Evolutionary conservation across 495 filamentous ascomycete genomes (phyloP).

Genomic region (Gamarada debralockiae): DNA sequence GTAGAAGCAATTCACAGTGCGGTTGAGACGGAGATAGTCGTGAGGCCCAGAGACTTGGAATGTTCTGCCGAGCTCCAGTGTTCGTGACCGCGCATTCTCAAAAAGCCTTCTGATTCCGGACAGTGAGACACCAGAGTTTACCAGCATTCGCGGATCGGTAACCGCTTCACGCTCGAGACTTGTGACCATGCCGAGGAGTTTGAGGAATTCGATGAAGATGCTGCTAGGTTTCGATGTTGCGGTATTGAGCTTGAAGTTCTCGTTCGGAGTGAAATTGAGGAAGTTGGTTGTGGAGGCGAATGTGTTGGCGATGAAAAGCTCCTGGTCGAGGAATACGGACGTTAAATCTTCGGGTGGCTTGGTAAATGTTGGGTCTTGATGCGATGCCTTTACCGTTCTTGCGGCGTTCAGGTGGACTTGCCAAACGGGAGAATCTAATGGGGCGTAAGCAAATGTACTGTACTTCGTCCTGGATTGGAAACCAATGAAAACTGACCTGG

Average conservation of each 20-base stretch:
- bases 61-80: too few relatives aligned
- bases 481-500: too few relatives aligned
- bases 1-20: too few relatives aligned
- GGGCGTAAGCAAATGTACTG: too few relatives aligned
- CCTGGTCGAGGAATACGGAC: background rate
- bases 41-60: too few relatives aligned
- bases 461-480: too few relatives aligned
- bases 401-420: background rate
- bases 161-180: background rate
- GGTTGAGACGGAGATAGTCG: too few relatives aligned
- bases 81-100: too few relatives aligned
- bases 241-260: background rate
- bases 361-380: background rate
- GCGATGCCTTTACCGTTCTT: background rate
- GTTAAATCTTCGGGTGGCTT: background rate
- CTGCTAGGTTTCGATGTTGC: background rate
- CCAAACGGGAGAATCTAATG: too few relatives aligned
- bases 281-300: background rate
- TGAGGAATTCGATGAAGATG: background rate
- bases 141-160: background rate
- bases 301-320: background rate
- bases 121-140: background rate
- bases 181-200: background rate
- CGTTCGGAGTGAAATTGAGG: background rate
- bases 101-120: background rate